Conservation (phyloP, 352 stramenopile species). For the Phytophthora brassicae region DNA sequence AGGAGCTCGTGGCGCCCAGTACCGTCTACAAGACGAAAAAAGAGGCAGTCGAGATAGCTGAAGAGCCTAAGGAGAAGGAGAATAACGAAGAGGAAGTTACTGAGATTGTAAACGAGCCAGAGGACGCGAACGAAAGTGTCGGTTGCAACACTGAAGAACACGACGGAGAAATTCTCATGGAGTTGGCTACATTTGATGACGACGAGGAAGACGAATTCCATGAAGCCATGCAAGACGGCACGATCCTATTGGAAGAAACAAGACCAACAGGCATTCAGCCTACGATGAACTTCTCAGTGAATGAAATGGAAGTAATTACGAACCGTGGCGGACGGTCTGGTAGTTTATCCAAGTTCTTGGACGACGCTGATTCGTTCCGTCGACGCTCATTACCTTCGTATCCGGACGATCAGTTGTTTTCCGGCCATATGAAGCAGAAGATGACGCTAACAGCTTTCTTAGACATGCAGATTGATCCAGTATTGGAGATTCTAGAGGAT, state of each 20-base stretch:
- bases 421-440: constrained; percentile 45
- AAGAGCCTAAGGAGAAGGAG: neutral
- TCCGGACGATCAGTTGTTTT: constrained; percentile 63
- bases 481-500: constrained; percentile 86
- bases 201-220: constrained; percentile 51
- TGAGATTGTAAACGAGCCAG: constrained; percentile 11
- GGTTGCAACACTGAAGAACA: neutral
- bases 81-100: constrained; percentile 8
- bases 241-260: constrained; percentile 34
- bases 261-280: constrained; percentile 38
- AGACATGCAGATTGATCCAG: constrained; percentile 83
- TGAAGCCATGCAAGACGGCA: constrained; percentile 41
- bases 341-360: constrained; percentile 80
- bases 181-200: constrained; percentile 25
- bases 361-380: constrained; percentile 75
- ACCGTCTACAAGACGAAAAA: neutral
- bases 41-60: neutral
- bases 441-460: constrained; percentile 71
- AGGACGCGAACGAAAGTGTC: constrained; percentile 18
- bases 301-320: constrained; percentile 85
- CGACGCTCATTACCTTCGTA: constrained; percentile 73
- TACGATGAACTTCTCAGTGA: constrained; percentile 76
- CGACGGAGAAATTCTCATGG: constrained; percentile 22
- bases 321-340: constrained; percentile 69
- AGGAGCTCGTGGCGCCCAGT: constrained; percentile 23